Base-by-base conservation (phyloP, 768 basidiomycete species). In the Pleurotus djamor region DNA sequence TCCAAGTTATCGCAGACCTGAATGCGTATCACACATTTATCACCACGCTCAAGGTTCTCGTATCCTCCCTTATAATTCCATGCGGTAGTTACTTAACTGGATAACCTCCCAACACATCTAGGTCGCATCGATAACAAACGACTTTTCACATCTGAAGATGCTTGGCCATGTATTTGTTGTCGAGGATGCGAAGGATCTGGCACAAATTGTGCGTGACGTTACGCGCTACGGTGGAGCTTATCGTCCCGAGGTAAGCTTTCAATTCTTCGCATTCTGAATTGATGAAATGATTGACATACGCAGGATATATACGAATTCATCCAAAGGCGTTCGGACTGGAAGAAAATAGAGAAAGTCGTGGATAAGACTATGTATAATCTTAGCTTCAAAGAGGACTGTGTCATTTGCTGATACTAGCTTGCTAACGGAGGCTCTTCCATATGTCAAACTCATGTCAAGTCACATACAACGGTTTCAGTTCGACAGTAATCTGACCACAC, bases 111-210 rank as follows among this genome's bases (percentile, higher is more conserved):
- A 50, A 35, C 34, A 33, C 59, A n/a, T 43, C 41, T 47, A 89
- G 85, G 85, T 93, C 1, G 85, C 90, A 5, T 79, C 82, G n/a
- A 87, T 99, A 21, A 87, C 88, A 1, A 83, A 88, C 0, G 96
- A 98, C 63, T 99, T 98, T 64, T 86, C 95, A 13, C 89, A 94
- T 65, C 81, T 99, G 58, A 98, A 97, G 74, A 97, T 98, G 95
- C 79, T 97, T 10, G 96, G 96, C 2, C 94, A 98, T 66, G 94
- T 98, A 1, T 98, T 88, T 70, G 92, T 98, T 49, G 94, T 96
- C 10, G 90, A 91, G 63, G 95, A 96, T 63, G 96, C 97, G 0
- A 96, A 95, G 67, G 96, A 98, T 69, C 80, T 99, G 12, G 96
- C 96, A 35, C 91, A 94, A 74, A 96, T 98, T 64, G 96, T 98